Percentiles rank a stretch among this genome's conserved stretches.
Evolutionary conservation across 1,139 yeast species (phyloP).

Genomic region (Saccharomyces hybrid): DNA sequence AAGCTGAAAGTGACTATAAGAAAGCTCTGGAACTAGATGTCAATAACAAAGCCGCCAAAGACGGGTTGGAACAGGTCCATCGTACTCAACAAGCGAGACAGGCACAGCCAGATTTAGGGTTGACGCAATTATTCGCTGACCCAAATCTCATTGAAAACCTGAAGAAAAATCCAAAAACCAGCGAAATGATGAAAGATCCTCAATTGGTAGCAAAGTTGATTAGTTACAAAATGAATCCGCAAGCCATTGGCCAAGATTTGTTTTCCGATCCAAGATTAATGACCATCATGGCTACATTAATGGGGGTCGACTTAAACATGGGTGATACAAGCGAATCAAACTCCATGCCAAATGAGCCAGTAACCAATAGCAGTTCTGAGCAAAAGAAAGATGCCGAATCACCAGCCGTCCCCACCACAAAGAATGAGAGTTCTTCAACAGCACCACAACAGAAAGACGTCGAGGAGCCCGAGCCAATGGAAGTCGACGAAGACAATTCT

Average conservation of each 20-base stretch:
- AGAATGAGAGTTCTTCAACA: conserved; percentile 13
- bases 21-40: conserved; percentile 82
- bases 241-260: conserved; percentile 53
- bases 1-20: conserved; percentile 60
- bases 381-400: conserved; percentile 9
- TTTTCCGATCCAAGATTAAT: conserved; percentile 78
- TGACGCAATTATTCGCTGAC: conserved; percentile 70
- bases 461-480: conserved; percentile 33
- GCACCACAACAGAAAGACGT: conserved; percentile 29
- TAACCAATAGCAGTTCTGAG: conserved; percentile 23
- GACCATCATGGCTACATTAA: conserved; percentile 78
- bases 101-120: conserved; percentile 61
- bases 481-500: conserved; percentile 31
- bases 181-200: conserved; percentile 83
- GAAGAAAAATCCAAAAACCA: conserved; percentile 79
- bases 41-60: conserved; percentile 75
- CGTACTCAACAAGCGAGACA: conserved; percentile 29
- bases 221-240: conserved; percentile 65
- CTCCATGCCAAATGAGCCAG: conserved; percentile 31
- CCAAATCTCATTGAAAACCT: conserved; percentile 73
- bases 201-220: conserved; percentile 65
- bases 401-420: background rate
- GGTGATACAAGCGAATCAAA: conserved; percentile 23
- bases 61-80: conserved; percentile 64
- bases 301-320: conserved; percentile 73